Percentiles rank a stretch among this genome's conserved stretches.
phyloP scores from a whole-genome alignment of 1,139 yeast species.

The Yueomyces sp. region DNA sequence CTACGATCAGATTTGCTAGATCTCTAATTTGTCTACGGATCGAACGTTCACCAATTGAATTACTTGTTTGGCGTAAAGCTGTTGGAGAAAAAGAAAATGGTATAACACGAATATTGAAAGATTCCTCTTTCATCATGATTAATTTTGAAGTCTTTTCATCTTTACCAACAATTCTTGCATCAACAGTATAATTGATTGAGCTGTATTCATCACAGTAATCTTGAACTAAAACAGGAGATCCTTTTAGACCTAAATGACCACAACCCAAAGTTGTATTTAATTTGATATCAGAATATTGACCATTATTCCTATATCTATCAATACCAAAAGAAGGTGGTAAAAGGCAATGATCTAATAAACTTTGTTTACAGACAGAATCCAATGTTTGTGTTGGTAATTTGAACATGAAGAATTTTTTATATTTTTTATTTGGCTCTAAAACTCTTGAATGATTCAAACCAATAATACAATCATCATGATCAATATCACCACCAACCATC shows the following conservation, averaged over 20 bases:
- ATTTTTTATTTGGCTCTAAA: conserved; percentile 37
- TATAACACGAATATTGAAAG: conserved; percentile 25
- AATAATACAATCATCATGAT: conserved; percentile 37
- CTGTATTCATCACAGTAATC: conserved; percentile 24
- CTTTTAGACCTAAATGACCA: conserved; percentile 28
- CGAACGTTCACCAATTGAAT: background rate
- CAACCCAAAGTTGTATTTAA: conserved; percentile 27
- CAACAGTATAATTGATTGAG: conserved; percentile 24
- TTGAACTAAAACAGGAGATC: conserved; percentile 27
- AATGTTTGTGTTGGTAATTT: conserved; percentile 46
- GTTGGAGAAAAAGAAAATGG: conserved; percentile 25
- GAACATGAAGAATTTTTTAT: conserved; percentile 54
- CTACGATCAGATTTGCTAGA: conserved; percentile 10
- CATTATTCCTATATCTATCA: conserved; percentile 29
- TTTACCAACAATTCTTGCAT: conserved; percentile 22
- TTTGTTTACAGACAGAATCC: conserved; percentile 46
- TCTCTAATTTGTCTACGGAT: conserved; percentile 10
- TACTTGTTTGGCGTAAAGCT: conserved; percentile 5
- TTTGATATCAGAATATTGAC: conserved; percentile 21
- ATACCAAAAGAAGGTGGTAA: conserved; percentile 60
- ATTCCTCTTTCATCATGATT: conserved; percentile 18
- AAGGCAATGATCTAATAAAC: conserved; percentile 39
- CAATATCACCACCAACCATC: conserved; percentile 34
- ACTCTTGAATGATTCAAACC: conserved; percentile 43
- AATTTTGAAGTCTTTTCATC: conserved; percentile 12